Conservation (phyloP, 2,329 filamentous ascomycete species). For the Tolypocladium nubicola region DNA sequence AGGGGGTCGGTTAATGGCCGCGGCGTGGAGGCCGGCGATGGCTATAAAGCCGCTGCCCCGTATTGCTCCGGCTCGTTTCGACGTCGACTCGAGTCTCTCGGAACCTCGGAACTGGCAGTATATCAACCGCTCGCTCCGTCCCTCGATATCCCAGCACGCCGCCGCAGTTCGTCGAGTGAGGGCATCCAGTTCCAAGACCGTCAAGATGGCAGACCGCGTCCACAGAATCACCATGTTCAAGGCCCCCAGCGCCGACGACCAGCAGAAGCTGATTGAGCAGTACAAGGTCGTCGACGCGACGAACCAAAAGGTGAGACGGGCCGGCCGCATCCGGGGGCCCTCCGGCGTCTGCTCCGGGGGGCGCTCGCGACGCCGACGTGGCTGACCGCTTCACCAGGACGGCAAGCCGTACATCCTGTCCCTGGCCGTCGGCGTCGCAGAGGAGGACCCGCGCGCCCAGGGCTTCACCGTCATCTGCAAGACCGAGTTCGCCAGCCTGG, state of each 20-base stretch:
- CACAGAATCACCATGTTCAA: constrained; percentile 45
- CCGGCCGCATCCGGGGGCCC: not conserved
- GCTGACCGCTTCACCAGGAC: constrained; percentile 33
- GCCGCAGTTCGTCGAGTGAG: not conserved
- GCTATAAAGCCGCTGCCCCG: not conserved
- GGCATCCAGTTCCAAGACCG: not conserved
- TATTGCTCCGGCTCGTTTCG: too few species aligned
- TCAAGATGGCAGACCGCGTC: constrained; percentile 28
- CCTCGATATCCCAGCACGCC: not conserved
- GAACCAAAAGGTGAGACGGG: constrained; percentile 28
- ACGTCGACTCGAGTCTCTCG: not conserved
- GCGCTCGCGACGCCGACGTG: not conserved
- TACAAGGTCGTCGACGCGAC: constrained; percentile 29
- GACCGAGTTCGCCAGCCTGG: constrained; percentile 51
- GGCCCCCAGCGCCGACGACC: constrained; percentile 31
- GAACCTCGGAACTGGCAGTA: not conserved
- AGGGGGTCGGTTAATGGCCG: not conserved
- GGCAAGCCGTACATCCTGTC: constrained; percentile 60
- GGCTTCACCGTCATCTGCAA: constrained; percentile 56
- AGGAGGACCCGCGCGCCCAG: constrained; percentile 49
- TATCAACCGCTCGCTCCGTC: not conserved
- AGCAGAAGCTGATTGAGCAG: constrained; percentile 31
- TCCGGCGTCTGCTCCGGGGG: not conserved
- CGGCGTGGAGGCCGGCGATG: not conserved
- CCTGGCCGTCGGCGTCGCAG: constrained; percentile 39